Base-by-base conservation (phyloP, 108 stramenopile genomes). In the Fistulifera solaris region DNA sequence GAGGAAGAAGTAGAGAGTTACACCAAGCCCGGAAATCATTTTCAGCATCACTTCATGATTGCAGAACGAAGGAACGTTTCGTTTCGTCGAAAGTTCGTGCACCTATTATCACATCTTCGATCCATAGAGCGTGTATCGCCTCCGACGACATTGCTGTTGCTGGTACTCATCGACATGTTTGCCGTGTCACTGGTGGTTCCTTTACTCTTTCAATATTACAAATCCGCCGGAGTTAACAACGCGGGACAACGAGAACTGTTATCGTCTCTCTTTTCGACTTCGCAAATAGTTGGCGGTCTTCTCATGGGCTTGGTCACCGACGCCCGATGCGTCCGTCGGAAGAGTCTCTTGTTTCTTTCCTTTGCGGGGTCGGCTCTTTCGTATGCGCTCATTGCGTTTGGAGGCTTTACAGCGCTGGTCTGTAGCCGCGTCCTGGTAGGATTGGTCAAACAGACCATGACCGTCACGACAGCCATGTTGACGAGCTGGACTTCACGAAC, bases 361-460 rank as follows among this genome's bases (percentile, higher is more conserved):
- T 93, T 96, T 73, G 60, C 85, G 13, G 95, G 95, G 39, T 81
- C 84, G 25, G 85, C 85, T 4, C 1, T 91, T 19, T 73, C 85
- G 43, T 96, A 96, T 60, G 60, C 65, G 22, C 66, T 94, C 58
- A 78, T 96, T 46, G 75, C 72, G 14, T 68, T 50, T 27, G 78
- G 81, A 31, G 76, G 79, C 14, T 71, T 90, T 16, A 16, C 40
- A 8, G 54, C 63, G 21, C 62, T 96, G 46, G 52, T 94, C 19
- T 52, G 66, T 27, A 76, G 76, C 50, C 69, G 95, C 14, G 71
- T 96, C 7, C 21, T 93, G 18, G 95, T 96, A 1, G 95, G 95
- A 18, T 56, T 93, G 7, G 93, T 94, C 43, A 96, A 96, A 60
- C 95, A 96, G 66, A 94, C 93, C 25, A 86, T 87, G 85, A 96